Conservation (phyloP, 2,329 filamentous ascomycete species). For the Fusarium staphyleae region DNA sequence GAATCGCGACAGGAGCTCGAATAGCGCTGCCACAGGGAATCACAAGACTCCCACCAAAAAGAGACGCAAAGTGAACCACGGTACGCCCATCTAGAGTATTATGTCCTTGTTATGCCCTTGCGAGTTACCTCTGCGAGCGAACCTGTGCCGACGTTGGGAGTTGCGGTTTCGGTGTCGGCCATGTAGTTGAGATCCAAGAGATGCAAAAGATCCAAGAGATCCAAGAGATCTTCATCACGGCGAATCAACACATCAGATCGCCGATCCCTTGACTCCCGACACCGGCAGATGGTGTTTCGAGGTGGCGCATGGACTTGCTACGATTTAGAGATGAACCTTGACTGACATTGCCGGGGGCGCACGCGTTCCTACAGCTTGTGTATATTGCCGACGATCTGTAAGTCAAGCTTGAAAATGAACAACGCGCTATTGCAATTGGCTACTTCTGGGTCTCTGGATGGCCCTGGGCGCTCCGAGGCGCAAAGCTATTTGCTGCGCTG, state of each 20-base stretch:
- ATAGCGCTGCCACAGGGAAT: constrained; percentile 34
- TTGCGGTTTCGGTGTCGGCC: constrained; percentile 15
- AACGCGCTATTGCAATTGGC: constrained; percentile 38
- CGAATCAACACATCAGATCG: constrained; percentile 23
- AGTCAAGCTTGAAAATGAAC: constrained; percentile 56
- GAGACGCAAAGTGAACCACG: constrained; percentile 88
- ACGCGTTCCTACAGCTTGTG: constrained; percentile 67
- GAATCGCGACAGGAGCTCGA: constrained; percentile 41
- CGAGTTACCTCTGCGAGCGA: constrained; percentile 10
- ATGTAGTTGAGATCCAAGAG: constrained; percentile 18
- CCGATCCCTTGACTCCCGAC: constrained; percentile 18
- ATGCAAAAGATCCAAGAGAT: constrained; percentile 16
- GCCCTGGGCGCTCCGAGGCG: constrained; percentile 25
- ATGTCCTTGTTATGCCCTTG: background rate
- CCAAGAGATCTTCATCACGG: background rate
- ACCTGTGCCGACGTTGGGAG: constrained; percentile 9
- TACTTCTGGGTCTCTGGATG: constrained; percentile 17
- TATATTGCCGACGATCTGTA: constrained; percentile 90
- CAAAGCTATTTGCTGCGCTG: constrained; percentile 21
- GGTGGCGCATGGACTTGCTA: constrained; percentile 20
- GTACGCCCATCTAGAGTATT: constrained; percentile 59
- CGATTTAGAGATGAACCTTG: constrained; percentile 38
- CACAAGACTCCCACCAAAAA: constrained; percentile 78
- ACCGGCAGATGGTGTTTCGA: constrained; percentile 9
- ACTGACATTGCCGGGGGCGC: constrained; percentile 46